These are phyloP conservation scores for Gaultheria prostrata DNA, from an alignment of 148 eudicot genomes.

Conservation along the genomic window DNA sequence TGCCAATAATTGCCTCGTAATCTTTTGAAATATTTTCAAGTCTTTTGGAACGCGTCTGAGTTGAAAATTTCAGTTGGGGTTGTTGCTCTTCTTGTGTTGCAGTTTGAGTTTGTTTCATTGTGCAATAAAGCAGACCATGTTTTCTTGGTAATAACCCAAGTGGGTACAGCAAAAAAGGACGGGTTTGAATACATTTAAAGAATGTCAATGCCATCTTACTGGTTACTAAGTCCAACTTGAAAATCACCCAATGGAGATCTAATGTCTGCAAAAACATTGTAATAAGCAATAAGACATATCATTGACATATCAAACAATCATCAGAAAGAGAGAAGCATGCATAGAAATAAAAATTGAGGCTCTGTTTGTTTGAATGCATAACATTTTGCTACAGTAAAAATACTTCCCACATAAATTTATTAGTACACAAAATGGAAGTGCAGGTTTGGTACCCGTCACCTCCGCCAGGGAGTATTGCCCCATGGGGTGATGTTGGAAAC, in stretches of 20 bases:
- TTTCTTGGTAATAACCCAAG: conserved; percentile 43
- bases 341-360: not conserved
- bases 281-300: not conserved
- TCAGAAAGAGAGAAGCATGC: not conserved
- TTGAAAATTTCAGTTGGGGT: conserved; percentile 32
- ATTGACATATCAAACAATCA: not conserved
- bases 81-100: conserved; percentile 51
- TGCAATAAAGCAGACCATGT: conserved; percentile 37
- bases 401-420: not conserved
- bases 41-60: conserved; percentile 34
- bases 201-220: conserved; percentile 62
- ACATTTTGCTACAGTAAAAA: not conserved
- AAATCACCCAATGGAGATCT: conserved; percentile 22
- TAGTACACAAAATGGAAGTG: too few species aligned
- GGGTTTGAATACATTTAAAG: conserved; percentile 61
- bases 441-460: too few species aligned
- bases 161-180: conserved; percentile 50
- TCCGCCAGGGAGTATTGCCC: too few species aligned
- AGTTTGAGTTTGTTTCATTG: conserved; percentile 48
- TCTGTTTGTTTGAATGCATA: not conserved
- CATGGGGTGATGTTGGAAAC: too few species aligned
- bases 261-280: conserved; percentile 3
- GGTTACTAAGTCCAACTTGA: conserved; percentile 26
- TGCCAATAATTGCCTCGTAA: conserved; percentile 81
- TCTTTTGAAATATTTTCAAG: conserved; percentile 48